A percentile compares a stretch with the other conserved stretches of the same genome.
These are phyloP conservation scores for Ascochyta clinopodiicola DNA, from an alignment of 2,329 filamentous ascomycete species.

Conservation along the genomic window DNA sequence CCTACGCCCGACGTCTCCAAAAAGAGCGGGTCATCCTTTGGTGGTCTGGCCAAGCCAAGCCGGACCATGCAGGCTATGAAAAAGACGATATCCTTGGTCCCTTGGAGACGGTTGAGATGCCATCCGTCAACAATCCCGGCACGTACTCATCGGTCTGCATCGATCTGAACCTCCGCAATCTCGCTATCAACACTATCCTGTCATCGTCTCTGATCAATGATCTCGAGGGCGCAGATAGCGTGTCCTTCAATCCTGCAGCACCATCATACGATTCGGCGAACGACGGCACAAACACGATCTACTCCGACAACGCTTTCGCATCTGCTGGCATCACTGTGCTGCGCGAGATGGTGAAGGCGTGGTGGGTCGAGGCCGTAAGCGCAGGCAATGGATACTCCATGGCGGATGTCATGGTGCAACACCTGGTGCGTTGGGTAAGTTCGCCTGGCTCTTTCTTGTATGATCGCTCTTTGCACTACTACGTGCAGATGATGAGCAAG, in stretches of 20 bases:
- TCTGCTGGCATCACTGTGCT: constrained; percentile 88
- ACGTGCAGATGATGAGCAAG: constrained; percentile 97
- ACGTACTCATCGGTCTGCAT: constrained; percentile 97
- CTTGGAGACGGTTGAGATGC: constrained; percentile 89
- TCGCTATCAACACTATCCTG: constrained; percentile 96
- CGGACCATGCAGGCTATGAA: constrained; percentile 96
- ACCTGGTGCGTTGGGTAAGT: constrained; percentile 96
- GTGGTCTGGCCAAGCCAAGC: constrained; percentile 88
- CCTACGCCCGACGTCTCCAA: constrained; percentile 88
- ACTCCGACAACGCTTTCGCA: constrained; percentile 90
- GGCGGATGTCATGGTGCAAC: constrained; percentile 97
- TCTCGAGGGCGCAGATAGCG: constrained; percentile 85
- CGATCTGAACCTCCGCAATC: constrained; percentile 89
- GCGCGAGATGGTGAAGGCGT: constrained; percentile 97
- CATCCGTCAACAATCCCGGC: constrained; percentile 88
- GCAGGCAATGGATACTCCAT: constrained; percentile 73
- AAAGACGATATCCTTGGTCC: constrained; percentile 85
- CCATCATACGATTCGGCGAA: constrained; percentile 64
- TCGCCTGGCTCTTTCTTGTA: constrained; percentile 93
- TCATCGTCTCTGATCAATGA: constrained; percentile 97
- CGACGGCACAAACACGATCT: constrained; percentile 72
- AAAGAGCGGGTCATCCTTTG: constrained; percentile 93
- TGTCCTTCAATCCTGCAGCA: constrained; percentile 81
- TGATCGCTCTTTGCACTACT: constrained; percentile 91
- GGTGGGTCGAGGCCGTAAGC: constrained; percentile 94